Evolutionary conservation across 805 yeast species (phyloP), one percentile per base, ranked within the genome.

Genomic region (Yamadazyma sp.): DNA sequence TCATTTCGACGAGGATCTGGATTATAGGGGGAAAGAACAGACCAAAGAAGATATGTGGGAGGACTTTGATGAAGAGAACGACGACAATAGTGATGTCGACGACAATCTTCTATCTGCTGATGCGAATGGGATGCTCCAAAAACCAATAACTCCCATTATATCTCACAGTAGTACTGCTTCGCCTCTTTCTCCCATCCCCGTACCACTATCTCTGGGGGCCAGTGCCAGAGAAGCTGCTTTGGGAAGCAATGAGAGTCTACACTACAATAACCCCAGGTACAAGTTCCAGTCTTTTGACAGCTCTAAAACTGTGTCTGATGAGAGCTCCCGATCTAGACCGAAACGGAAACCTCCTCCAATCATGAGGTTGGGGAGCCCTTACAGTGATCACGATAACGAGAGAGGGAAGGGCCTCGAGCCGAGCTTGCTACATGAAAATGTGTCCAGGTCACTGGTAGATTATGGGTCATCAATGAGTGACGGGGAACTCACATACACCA

Each of bases 321-420:
- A 44, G 8, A 38, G 42, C 23, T 9, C 16, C 31, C 43, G 14
- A 8, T 15, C 10, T 29, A 46, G 38, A 39, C 50, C 42, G 16
- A 51, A 40, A 32, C 46, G 67, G 22, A 60, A 54, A 45, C 66
- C 64, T 19, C 67, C 60, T 8, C 63, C 62, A 32, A 16, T 20
- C 4, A 20, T 25, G 16, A 18, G 13, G 3, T 11, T 15, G n/a
- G 21, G 31, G 15, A 40, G 28, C n/a, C 24, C 25, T 2, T 19
- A 27, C 16, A 17, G n/a, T 10, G 20, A 18, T 6, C 27, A 30
- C 13, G 13, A n/a, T 28, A 17, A 25, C 2, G 27, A 10, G 4
- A 5, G 17, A 11, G 7, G 19, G 3, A 13, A 30, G 14, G 8
- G 22, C 10, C 35, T 26, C 5, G 40, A 18, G n/a, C 39, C 28